Evolutionary conservation across 2,329 filamentous ascomycete species (phyloP).

Genomic region (Venturia pyrina): DNA sequence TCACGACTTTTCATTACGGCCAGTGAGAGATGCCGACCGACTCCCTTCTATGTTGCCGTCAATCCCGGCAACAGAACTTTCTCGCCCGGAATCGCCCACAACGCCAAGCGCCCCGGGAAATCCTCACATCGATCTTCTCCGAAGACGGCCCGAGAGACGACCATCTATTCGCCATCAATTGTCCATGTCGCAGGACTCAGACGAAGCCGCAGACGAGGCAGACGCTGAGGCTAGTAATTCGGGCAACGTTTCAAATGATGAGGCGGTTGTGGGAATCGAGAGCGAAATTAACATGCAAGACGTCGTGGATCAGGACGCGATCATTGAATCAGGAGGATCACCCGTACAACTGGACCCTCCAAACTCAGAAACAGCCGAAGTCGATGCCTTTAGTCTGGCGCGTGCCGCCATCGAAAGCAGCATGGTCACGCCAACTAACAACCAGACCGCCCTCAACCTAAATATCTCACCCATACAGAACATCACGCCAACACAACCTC

Average conservation of each 20-base stretch:
- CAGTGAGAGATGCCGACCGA: conserved; percentile 71
- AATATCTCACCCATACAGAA: conserved; percentile 65
- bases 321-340: conserved; percentile 61
- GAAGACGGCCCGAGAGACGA: conserved; percentile 48
- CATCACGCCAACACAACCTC: conserved; percentile 60
- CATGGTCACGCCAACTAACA: conserved; percentile 59
- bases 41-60: conserved; percentile 72
- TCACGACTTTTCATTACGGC: conserved; percentile 65
- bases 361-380: conserved; percentile 74
- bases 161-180: conserved; percentile 84
- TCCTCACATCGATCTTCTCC: conserved; percentile 20
- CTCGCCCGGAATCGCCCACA: conserved; percentile 87
- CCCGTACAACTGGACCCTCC: conserved; percentile 66
- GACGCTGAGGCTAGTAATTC: conserved; percentile 51
- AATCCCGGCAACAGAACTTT: conserved; percentile 58
- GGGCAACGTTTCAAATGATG: conserved; percentile 60
- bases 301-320: conserved; percentile 71
- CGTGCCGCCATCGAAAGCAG: conserved; percentile 76
- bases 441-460: conserved; percentile 57
- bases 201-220: conserved; percentile 70
- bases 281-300: conserved; percentile 77
- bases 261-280: conserved; percentile 71
- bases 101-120: conserved; percentile 63
- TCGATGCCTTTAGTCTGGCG: conserved; percentile 88
- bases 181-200: conserved; percentile 74